phyloP scores from a whole-genome alignment of 2,329 filamentous ascomycete species.

The Coniosporium tulheliwenetii region DNA sequence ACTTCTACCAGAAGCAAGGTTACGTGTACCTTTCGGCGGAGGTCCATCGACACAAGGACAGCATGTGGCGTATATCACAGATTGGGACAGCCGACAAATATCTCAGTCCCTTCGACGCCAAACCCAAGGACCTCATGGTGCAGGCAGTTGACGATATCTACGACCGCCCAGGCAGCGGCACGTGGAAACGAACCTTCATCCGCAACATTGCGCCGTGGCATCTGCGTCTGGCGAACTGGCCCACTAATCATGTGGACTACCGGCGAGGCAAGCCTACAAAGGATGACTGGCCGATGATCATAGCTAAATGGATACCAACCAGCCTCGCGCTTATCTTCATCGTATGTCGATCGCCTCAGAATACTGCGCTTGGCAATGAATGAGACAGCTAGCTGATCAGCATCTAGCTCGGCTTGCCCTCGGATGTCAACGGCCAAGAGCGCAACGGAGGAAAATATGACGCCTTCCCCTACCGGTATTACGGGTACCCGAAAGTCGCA shows the following conservation, averaged over 20 bases:
- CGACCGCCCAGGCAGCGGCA: conserved; percentile 11
- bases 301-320: conserved; percentile 15
- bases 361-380: not conserved
- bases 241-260: conserved; percentile 14
- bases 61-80: not conserved
- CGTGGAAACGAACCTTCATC: conserved; percentile 15
- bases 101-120: conserved; percentile 14
- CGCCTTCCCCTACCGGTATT: conserved; percentile 12
- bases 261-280: not conserved
- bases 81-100: conserved; percentile 12
- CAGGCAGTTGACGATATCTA: conserved; percentile 17
- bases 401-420: conserved; percentile 11
- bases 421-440: conserved; percentile 4
- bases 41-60: not conserved
- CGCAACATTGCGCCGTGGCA: conserved; percentile 13
- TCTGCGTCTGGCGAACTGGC: conserved; percentile 16
- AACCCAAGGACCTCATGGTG: conserved; percentile 14
- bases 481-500: conserved; percentile 16
- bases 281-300: conserved; percentile 10
- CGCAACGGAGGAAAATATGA: conserved; percentile 14
- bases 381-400: not conserved
- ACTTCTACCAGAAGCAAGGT: conserved; percentile 2
- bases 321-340: conserved; percentile 11
- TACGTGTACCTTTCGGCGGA: conserved; percentile 1
- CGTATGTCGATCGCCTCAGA: conserved; percentile 3